Evolutionary conservation across 2,329 filamentous ascomycete species (phyloP), one percentile per base, ranked within the genome.

Genomic region (Colletotrichum tamarilloi): DNA sequence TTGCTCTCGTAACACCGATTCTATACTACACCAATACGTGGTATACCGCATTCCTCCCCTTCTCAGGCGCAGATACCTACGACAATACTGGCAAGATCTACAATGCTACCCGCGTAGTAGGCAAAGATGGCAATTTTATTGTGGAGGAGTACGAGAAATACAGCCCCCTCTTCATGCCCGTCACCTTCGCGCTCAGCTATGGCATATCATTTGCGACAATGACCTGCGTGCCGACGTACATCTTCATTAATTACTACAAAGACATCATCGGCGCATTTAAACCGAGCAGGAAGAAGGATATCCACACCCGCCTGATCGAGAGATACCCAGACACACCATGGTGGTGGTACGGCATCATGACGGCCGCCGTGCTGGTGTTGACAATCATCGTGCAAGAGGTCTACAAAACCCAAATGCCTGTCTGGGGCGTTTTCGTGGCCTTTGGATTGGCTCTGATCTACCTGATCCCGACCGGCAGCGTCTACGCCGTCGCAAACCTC

Each of bases 21-120:
- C 78, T 93, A 8, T 92, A 90, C 82, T 93, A 89, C 78, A 86
- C 83, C 58, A 90, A 90, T 64, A 80, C 87, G 1, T 92, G 87
- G 82, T 88, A 89, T 78, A 87, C 86, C 11, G 84, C 86, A 59
- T 91, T 89, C 74, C 80, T 88, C 22, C 85, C 85, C n/a, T 86
- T 89, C 80, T 88, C 86, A 78, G 85, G 84, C 16, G 88, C 88
- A 77, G 81, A 82, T 5, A 83, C 88, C 16, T 89, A 82, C 73
- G 87, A 89, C 74, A 86, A 87, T 76, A 85, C 82, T 22, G 87
- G 83, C 16, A 68, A 80, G 1, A 76, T 83, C 6, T 89, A 89
- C 81, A 86, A 88, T 63, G 85, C 87, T 35, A 82, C 81, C 3
- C 87, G 87, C 2, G 86, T 91, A 6, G 81, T 91, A 68, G 80